Evolutionary conservation across 345 rosid species (phyloP).

Genomic region (Populus alba): DNA sequence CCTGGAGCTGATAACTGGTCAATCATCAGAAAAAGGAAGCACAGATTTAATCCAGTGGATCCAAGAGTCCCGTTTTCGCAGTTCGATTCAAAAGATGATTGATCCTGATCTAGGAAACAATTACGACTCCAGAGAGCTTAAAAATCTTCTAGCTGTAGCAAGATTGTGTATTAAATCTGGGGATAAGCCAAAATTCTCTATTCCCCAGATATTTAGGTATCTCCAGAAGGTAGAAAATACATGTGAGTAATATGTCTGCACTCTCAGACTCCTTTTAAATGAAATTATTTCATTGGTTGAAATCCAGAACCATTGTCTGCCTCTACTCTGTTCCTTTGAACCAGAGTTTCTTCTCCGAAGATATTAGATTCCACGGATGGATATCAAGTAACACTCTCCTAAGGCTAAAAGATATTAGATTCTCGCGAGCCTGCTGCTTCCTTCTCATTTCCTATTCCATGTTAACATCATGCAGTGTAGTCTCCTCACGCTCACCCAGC

Average conservation of each 20-base stretch:
- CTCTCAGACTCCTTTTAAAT: not conserved
- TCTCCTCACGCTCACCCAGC: conserved; percentile 84
- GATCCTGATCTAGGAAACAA: conserved; percentile 82
- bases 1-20: conserved; percentile 85
- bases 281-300: not conserved
- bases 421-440: conserved; percentile 50
- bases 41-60: conserved; percentile 67
- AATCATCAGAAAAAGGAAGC: conserved; percentile 61
- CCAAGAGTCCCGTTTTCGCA: conserved; percentile 55
- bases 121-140: conserved; percentile 63
- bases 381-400: not conserved
- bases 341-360: not conserved
- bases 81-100: conserved; percentile 73
- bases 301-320: not conserved
- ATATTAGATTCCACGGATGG: not conserved
- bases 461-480: conserved; percentile 79
- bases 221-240: conserved; percentile 50
- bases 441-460: conserved; percentile 87
- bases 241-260: not conserved
- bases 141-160: conserved; percentile 67
- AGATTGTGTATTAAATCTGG: conserved; percentile 62
- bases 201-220: conserved; percentile 58
- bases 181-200: conserved; percentile 54
- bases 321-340: not conserved
- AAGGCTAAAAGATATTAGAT: not conserved